These are phyloP conservation scores for Lagenidium sp. DNA, from an alignment of 352 stramenopile genomes.

Conservation along the genomic window DNA sequence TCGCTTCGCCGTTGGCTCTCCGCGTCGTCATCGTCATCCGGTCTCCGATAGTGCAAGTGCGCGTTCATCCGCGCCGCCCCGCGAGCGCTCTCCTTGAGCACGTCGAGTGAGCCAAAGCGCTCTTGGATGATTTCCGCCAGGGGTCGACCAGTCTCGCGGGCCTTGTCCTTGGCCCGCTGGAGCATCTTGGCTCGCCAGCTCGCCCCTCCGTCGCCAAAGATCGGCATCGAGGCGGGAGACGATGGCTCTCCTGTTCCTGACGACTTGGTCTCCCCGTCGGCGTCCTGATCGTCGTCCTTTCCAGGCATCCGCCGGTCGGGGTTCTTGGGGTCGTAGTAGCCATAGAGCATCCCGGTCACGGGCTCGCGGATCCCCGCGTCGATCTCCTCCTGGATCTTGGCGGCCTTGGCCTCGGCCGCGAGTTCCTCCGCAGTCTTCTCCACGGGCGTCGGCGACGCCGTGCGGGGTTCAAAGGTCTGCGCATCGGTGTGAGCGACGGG, in stretches of 20 bases:
- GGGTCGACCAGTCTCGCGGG: slow-evolving; percentile 31
- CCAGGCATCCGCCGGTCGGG: slow-evolving; percentile 26
- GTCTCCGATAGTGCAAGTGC: slow-evolving; percentile 65
- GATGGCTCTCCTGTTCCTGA: slow-evolving; percentile 1
- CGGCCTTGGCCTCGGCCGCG: slow-evolving; percentile 30
- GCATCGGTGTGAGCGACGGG: no score
- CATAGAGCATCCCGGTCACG: slow-evolving; percentile 71
- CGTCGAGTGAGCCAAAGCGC: slow-evolving; percentile 42
- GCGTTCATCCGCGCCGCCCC: slow-evolving; percentile 39
- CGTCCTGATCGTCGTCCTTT: slow-evolving; percentile 3
- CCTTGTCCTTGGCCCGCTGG: slow-evolving; percentile 52
- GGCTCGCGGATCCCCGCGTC: slow-evolving; percentile 63
- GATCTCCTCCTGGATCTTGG: slow-evolving; percentile 67
- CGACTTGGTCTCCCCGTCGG: slow-evolving; percentile 7
- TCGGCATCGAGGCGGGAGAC: slow-evolving; percentile 11
- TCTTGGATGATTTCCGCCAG: slow-evolving; percentile 57
- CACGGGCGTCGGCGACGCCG: slow-evolving; percentile 11
- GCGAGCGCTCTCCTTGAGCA: slow-evolving; percentile 37
- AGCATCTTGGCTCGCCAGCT: slow-evolving; percentile 84
- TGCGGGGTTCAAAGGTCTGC: slow-evolving; percentile 36
- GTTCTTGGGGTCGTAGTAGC: slow-evolving; percentile 76
- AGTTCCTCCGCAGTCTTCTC: slow-evolving; percentile 33
- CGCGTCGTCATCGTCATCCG: slow-evolving; percentile 15
- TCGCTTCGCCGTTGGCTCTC: not conserved
- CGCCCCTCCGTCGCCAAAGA: slow-evolving; percentile 64